A percentile compares a stretch with the other conserved stretches of the same genome.
Evolutionary conservation across 1,139 yeast genomes (phyloP).

Genomic region (Nadsonia commutata): DNA sequence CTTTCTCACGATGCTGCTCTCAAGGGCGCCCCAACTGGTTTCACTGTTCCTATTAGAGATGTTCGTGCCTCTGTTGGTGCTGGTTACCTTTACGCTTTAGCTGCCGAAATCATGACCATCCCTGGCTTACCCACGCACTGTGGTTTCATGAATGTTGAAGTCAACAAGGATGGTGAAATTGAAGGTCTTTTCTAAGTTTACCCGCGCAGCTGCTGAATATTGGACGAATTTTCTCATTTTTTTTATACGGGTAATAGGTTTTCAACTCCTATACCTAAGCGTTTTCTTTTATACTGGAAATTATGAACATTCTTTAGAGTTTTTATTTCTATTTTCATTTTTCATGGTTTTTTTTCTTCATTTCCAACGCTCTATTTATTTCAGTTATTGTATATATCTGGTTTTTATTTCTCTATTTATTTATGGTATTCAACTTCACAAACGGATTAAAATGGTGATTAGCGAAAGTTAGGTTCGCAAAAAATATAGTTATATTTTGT

Average conservation of each 20-base stretch:
- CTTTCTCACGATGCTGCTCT: constrained; percentile 83
- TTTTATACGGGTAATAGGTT: not conserved
- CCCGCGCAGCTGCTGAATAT: not conserved
- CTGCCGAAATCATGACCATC: constrained; percentile 93
- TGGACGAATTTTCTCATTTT: not conserved
- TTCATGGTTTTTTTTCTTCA: not conserved
- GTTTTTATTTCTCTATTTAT: not conserved
- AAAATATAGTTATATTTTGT: too few species aligned
- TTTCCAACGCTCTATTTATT: too few species aligned
- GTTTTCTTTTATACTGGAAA: not conserved
- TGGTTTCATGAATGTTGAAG: constrained; percentile 95
- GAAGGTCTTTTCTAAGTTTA: constrained; percentile 74
- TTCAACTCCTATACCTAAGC: not conserved
- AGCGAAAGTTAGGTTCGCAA: too few species aligned
- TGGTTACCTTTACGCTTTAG: constrained; percentile 89
- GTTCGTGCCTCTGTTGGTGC: constrained; percentile 93
- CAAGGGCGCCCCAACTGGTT: constrained; percentile 95
- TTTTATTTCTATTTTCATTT: not conserved
- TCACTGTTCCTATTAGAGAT: constrained; percentile 86
- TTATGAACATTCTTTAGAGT: not conserved
- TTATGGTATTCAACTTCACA: not conserved
- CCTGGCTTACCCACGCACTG: constrained; percentile 96
- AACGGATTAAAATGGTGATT: not conserved
- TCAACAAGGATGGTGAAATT: constrained; percentile 80
- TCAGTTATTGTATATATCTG: not conserved